Percentiles rank a stretch among this genome's conserved stretches.
Evolutionary conservation across 1,284 basidiomycete species (phyloP).

Genomic region (Naganishia liquefaciens): DNA sequence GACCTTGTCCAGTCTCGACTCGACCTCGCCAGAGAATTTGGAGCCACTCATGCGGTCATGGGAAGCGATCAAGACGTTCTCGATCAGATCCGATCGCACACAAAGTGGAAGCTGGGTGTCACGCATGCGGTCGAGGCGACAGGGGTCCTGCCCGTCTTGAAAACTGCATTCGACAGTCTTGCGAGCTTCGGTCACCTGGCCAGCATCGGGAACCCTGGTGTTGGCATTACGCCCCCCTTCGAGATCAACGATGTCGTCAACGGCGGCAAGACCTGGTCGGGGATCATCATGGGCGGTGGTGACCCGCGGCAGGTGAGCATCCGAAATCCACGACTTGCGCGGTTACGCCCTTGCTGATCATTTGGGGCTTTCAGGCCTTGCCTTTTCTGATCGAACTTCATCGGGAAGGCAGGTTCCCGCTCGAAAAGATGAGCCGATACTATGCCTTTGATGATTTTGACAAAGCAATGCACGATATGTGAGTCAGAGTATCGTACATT

Average conservation of each 20-base stretch:
- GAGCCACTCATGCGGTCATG: slow-evolving; percentile 17
- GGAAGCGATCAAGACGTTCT: slow-evolving; percentile 13
- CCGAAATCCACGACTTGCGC: not conserved
- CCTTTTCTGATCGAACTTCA: slow-evolving; percentile 19
- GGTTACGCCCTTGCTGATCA: too few species aligned
- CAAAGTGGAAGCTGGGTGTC: slow-evolving; percentile 26
- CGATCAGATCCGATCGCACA: slow-evolving; percentile 15
- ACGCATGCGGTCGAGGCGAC: slow-evolving; percentile 29
- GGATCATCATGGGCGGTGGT: slow-evolving; percentile 17
- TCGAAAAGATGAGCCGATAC: slow-evolving; percentile 25
- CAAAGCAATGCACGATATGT: slow-evolving; percentile 24
- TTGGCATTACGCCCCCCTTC: slow-evolving; percentile 19
- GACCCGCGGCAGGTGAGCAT: slow-evolving; percentile 25
- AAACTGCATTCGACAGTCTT: slow-evolving; percentile 25
- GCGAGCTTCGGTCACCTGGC: slow-evolving; percentile 24
- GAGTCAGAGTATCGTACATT: not conserved
- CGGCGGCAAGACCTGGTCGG: slow-evolving; percentile 24
- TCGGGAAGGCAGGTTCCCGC: slow-evolving; percentile 25
- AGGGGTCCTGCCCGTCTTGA: slow-evolving; percentile 18
- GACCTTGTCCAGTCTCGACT: slow-evolving; percentile 24
- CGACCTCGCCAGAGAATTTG: slow-evolving; percentile 20
- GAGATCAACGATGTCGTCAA: slow-evolving; percentile 27
- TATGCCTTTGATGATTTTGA: slow-evolving; percentile 24
- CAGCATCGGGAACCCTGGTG: slow-evolving; percentile 21
- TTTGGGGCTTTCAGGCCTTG: too few species aligned